Evolutionary conservation across 108 stramenopile genomes (phyloP).

Genomic region (Discostella pseudostelligera): DNA sequence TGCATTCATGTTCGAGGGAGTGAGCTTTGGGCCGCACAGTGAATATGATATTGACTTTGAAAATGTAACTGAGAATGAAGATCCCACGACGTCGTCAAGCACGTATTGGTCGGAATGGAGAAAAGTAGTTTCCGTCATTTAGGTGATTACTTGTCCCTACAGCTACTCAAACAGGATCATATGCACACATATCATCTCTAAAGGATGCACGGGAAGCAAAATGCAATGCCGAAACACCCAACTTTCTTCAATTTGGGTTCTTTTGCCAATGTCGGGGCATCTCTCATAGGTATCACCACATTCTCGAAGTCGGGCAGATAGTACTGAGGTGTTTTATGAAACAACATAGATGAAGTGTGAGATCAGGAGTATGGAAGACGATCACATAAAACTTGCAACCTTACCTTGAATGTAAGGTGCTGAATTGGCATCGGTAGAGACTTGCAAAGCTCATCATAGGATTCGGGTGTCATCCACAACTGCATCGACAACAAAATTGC

Average conservation of each 20-base stretch:
- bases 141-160: conserved; percentile 3
- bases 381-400: too few species aligned
- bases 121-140: conserved; percentile 48
- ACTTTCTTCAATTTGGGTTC: conserved; percentile 22
- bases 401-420: conserved; percentile 16
- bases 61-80: conserved; percentile 37
- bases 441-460: conserved; percentile 11
- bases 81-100: conserved; percentile 10
- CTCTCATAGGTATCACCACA: conserved; percentile 26
- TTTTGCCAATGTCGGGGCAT: conserved; percentile 37
- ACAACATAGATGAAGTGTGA: neutral
- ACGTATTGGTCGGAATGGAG: conserved; percentile 45
- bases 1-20: conserved; percentile 41
- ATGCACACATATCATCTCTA: neutral
- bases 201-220: conserved; percentile 42
- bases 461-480: conserved; percentile 30
- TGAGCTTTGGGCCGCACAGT: conserved; percentile 40
- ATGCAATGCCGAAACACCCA: conserved; percentile 31
- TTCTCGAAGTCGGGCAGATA: conserved; percentile 42
- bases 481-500: conserved; percentile 28
- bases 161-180: neutral
- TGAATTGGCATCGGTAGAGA: conserved; percentile 22
- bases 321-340: conserved; percentile 1
- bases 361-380: too few species aligned
- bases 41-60: conserved; percentile 45